Evolutionary conservation across 2,329 filamentous ascomycete genomes (phyloP).

Genomic region (Coleophoma eucalyptorum): DNA sequence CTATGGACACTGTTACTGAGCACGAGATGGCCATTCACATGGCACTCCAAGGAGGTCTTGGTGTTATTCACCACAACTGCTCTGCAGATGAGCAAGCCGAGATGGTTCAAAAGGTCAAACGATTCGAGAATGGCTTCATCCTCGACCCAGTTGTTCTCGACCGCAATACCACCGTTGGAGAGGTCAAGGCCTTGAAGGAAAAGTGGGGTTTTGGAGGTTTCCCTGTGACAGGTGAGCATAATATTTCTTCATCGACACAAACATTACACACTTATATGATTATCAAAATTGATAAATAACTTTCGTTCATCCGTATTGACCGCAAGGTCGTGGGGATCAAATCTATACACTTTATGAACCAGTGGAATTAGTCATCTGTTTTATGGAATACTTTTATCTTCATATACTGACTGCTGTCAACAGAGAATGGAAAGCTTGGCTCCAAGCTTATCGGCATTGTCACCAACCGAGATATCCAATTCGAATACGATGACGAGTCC

Average conservation of each 20-base stretch:
- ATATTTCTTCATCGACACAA: slow-evolving; percentile 15
- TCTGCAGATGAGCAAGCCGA: slow-evolving; percentile 95
- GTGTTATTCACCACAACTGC: slow-evolving; percentile 99
- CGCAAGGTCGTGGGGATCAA: slow-evolving; percentile 81
- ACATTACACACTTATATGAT: slow-evolving; percentile 58
- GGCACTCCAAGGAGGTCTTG: slow-evolving; percentile 80
- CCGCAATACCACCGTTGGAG: slow-evolving; percentile 81
- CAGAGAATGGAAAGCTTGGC: slow-evolving; percentile 87
- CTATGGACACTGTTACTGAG: slow-evolving; percentile 99
- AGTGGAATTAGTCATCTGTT: slow-evolving; percentile 10
- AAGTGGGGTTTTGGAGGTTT: slow-evolving; percentile 99
- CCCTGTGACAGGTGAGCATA: slow-evolving; percentile 88
- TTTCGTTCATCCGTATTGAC: slow-evolving; percentile 99
- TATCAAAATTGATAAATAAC: slow-evolving; percentile 84
- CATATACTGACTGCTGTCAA: slow-evolving; percentile 32
- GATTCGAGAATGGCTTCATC: slow-evolving; percentile 99
- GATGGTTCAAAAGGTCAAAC: slow-evolving; percentile 99
- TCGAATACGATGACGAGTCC: slow-evolving; percentile 71
- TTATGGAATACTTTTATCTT: slow-evolving; percentile 1
- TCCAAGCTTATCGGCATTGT: slow-evolving; percentile 97
- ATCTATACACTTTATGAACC: slow-evolving; percentile 44
- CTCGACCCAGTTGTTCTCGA: slow-evolving; percentile 90
- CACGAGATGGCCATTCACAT: slow-evolving; percentile 99
- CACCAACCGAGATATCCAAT: slow-evolving; percentile 97
- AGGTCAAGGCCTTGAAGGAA: slow-evolving; percentile 90